Evolutionary conservation across 2,329 filamentous ascomycete genomes (phyloP).

Genomic region (Huntiella bhutanensis): DNA sequence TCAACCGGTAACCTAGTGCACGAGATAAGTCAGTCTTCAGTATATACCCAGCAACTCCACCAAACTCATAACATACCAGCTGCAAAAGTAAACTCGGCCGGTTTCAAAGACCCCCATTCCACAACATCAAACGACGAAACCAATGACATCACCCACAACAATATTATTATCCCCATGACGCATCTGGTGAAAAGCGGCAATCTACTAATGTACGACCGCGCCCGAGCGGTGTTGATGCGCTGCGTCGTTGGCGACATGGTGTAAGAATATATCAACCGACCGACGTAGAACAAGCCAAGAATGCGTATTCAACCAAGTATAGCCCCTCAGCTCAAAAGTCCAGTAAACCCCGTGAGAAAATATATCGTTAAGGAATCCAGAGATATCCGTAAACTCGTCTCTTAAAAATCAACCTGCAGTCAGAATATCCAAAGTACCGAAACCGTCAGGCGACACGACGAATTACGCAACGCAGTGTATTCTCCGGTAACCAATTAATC

Average conservation of each 20-base stretch:
- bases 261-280: not conserved
- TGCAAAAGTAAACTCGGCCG: conserved; percentile 38
- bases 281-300: too few species aligned
- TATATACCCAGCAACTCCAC: not conserved
- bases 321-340: too few species aligned
- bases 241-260: conserved; percentile 6
- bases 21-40: not conserved
- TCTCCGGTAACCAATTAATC: too few species aligned
- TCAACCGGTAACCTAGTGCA: conserved; percentile 64
- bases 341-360: too few species aligned
- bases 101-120: conserved; percentile 63
- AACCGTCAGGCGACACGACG: too few species aligned
- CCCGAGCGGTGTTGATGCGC: conserved; percentile 37
- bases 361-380: too few species aligned
- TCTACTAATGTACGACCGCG: conserved; percentile 64
- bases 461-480: too few species aligned
- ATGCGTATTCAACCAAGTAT: too few species aligned
- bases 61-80: conserved; percentile 2
- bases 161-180: conserved; percentile 31
- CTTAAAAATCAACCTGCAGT: too few species aligned
- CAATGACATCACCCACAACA: conserved; percentile 54
- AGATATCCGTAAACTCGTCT: too few species aligned
- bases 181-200: conserved; percentile 71
- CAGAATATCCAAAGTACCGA: too few species aligned
- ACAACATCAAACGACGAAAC: conserved; percentile 53